A percentile compares a stretch with the other conserved stretches of the same genome.
These are phyloP conservation scores for Alloteropsis semialata DNA, from an alignment of 176 grass and related monocot genomes.

Conservation along the genomic window DNA sequence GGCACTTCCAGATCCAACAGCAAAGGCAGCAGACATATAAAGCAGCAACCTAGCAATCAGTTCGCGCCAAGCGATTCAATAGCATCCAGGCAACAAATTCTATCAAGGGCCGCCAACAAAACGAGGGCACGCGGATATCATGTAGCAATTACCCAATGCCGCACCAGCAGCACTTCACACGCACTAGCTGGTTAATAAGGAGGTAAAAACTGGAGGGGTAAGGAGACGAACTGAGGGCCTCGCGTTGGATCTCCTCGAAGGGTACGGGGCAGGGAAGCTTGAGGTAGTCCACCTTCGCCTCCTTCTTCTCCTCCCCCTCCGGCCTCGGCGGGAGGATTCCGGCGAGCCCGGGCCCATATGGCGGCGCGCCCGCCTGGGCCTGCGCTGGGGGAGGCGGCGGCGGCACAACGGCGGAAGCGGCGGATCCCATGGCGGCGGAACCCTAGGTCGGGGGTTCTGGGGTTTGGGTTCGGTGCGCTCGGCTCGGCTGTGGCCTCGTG, in stretches of 20 bases:
- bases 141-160: conserved; percentile 21
- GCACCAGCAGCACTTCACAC: conserved; percentile 6
- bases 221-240: conserved; percentile 75
- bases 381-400: conserved; percentile 25
- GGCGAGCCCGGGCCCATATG: conserved; percentile 66
- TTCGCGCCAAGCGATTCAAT: not conserved
- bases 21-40: not conserved
- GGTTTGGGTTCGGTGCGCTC: not conserved
- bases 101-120: not conserved
- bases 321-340: conserved; percentile 60
- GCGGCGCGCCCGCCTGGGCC: conserved; percentile 19
- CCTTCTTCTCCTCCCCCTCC: conserved; percentile 45
- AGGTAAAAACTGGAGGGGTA: not conserved
- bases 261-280: conserved; percentile 89
- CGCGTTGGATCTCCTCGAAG: conserved; percentile 99
- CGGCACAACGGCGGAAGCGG: conserved; percentile 32
- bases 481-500: not conserved
- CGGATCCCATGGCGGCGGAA: conserved; percentile 67
- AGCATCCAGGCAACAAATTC: conserved; percentile 3
- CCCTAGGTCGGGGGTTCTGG: conserved; percentile 35
- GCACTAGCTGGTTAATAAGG: not conserved
- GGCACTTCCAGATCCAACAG: not conserved
- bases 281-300: conserved; percentile 88
- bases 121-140: not conserved
- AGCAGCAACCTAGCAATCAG: not conserved